Evolutionary conservation across 73 alveolate genomes (phyloP), one percentile per base, ranked within the genome.

Genomic region (Tetrahymena borealis): DNA sequence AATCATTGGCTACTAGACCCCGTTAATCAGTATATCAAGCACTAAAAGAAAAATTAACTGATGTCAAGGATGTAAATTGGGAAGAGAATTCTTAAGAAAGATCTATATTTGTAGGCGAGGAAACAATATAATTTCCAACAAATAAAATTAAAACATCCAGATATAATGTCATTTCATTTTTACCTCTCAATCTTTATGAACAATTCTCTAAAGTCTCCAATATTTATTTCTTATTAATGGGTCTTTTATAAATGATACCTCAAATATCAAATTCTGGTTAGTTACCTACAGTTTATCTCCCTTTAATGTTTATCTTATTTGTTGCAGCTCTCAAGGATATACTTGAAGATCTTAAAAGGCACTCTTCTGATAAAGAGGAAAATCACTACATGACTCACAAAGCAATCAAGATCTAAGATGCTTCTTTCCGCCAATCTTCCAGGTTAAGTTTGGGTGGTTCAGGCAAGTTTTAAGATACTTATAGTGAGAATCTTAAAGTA

Each of bases 301-400:
- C 96, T 33, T 43, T 94, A 33, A 35, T 91, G 12, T 79, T 94
- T 12, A 91, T 94, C 20, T 78, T 94, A 24, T 37, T 43, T 37
- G 85, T 94, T 11, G 97, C 99, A 13, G 98, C 98, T 99, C 91
- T 98, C 36, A 98, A 98, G 94, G 99, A 98, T 94, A 98, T 97
- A 37, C 92, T 94, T 31, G 99, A 98, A 96, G 99, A 98, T 90
- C 78, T 42, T 31, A 96, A 96, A 79, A 95, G 99, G 90, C 94
- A 92, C 40, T 92, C 41, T 77, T 93, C 98, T 32, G 99, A 98
- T 91, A 91, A 43, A 5, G 94, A 93, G 33, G 99, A 98, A 94
- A 98, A 98, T 91, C 93, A 93, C 77, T 94, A 96, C 93, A 91
- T 90, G 39, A 94, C 93, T 16, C 90, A 94, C 13, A 60, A 60